Evolutionary conservation across 306 rosid genomes (phyloP), one percentile per base, ranked within the genome.

Genomic region (Amphicarpaea edgeworthii): DNA sequence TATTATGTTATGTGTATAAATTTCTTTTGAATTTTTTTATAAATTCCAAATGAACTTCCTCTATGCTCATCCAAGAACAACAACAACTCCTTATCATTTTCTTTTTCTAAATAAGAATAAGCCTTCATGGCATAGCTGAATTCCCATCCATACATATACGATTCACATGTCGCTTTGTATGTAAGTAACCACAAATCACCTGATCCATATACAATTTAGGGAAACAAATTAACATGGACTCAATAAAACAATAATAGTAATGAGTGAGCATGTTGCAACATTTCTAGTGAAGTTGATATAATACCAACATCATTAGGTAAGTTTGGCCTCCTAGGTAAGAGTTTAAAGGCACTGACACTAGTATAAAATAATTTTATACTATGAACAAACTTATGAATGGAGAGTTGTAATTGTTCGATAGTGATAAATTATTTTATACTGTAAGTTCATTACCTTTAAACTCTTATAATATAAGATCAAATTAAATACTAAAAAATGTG

Each of bases 131-230:
- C 83, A 81, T 91, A 94, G 70, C 65, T 26, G 81, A 79, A 80
- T 60, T 82, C 79, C 14, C 63, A 32, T 6, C 93, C 97, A 55
- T 88, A 94, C 77, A 94, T 86, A 76, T 90, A 88, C 1, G 83
- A 74, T 64, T 88, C 96, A 69, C 90, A 85, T 12, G 95, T 89
- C 38, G 97, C 96, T 90, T 94, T 94, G 82, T 86, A 90, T 20
- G 96, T 46, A 50, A 87, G 43, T 19, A 90, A 84, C 82, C 84
- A 85, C 87, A 90, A 73, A 81, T 90, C 86, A 84, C 93, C 98
- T 89, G 95, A 62, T 34, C 62, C 82, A 84, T 47, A 79, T 21
- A 41, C 74, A 66, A 81, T 24, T 54, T 7, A 26, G 21, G n/a
- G 63, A 41, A 77, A 68, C 15, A 49, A 5, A 59, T 65, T 32